Percentiles rank a stretch among this genome's conserved stretches.
Conservation (phyloP, 1,284 basidiomycete genomes). For the Sporisorium iseilematis-ciliati region DNA sequence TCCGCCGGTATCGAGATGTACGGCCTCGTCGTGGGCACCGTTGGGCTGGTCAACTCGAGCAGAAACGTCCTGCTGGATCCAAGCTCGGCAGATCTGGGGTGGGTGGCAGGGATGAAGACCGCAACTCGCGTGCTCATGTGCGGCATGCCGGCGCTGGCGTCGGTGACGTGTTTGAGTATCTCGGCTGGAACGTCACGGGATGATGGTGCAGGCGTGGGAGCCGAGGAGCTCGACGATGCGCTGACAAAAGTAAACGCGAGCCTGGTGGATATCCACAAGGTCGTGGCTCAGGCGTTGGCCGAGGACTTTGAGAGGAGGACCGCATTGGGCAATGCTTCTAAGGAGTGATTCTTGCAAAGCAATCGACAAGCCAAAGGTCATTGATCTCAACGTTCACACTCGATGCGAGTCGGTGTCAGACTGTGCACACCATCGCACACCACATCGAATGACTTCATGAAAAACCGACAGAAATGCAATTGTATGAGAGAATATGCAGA, state of each 20-base stretch:
- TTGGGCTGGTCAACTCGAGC: constrained; percentile 72
- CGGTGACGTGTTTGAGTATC: constrained; percentile 74
- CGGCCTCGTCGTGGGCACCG: constrained; percentile 83
- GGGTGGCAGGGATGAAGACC: constrained; percentile 69
- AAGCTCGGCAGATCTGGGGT: constrained; percentile 76
- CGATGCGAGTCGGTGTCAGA: not conserved
- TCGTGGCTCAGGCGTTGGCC: constrained; percentile 41
- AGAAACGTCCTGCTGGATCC: constrained; percentile 79
- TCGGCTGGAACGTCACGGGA: constrained; percentile 16
- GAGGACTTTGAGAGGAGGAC: constrained; percentile 40
- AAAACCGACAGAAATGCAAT: constrained; percentile 2
- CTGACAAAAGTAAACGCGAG: constrained; percentile 26
- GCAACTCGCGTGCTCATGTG: constrained; percentile 75
- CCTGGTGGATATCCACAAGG: constrained; percentile 47
- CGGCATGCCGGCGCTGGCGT: constrained; percentile 90
- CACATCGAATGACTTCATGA: not conserved
- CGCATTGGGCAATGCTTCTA: constrained; percentile 17
- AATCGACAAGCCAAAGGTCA: no score
- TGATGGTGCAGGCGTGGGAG: constrained; percentile 18
- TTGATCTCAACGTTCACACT: not conserved
- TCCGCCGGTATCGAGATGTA: constrained; percentile 88
- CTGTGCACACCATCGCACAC: not conserved
- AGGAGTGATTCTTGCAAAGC: not conserved
- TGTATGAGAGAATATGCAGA: constrained; percentile 1
- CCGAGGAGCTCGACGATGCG: constrained; percentile 27